Percentiles rank a stretch among this genome's conserved stretches.
These are phyloP conservation scores for Umbilicus rupestris DNA, from an alignment of 164 flowering plant genomes.

Conservation along the genomic window DNA sequence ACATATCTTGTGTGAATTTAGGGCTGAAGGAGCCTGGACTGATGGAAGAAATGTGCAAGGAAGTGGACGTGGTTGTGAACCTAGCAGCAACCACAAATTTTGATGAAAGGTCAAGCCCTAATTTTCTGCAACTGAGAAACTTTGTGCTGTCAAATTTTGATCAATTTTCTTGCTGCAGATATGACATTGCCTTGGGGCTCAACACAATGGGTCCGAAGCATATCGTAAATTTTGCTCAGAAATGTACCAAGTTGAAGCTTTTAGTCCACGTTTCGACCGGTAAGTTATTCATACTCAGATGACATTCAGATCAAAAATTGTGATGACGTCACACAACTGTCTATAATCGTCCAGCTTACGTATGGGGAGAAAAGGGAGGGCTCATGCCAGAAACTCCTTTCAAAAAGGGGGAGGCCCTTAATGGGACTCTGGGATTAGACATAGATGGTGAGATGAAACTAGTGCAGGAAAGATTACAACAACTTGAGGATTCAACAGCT, in stretches of 20 bases:
- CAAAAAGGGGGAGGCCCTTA: slow-evolving; percentile 7
- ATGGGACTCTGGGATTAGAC: slow-evolving; percentile 2
- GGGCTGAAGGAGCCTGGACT: slow-evolving; percentile 31
- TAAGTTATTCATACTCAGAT: neutral
- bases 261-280: slow-evolving; percentile 2
- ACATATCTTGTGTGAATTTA: slow-evolving; percentile 30
- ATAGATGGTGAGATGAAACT: slow-evolving; percentile 6
- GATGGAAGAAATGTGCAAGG: slow-evolving; percentile 31
- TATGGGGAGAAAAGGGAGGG: slow-evolving; percentile 9
- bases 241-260: neutral
- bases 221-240: neutral
- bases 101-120: slow-evolving; percentile 18
- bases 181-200: slow-evolving; percentile 5
- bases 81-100: slow-evolving; percentile 60
- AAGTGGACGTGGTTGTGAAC: slow-evolving; percentile 40
- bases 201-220: slow-evolving; percentile 3
- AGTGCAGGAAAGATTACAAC: slow-evolving; percentile 6
- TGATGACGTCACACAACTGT: neutral
- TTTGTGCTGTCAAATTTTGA: neutral
- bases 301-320: neutral
- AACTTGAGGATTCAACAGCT: neutral
- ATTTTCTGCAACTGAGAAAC: neutral
- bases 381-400: slow-evolving; percentile 2
- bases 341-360: slow-evolving; percentile 5
- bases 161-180: neutral